A percentile compares a stretch with the other conserved stretches of the same genome.
Evolutionary conservation across 1,284 basidiomycete genomes (phyloP).

Genomic region (Trichosporon asahii): DNA sequence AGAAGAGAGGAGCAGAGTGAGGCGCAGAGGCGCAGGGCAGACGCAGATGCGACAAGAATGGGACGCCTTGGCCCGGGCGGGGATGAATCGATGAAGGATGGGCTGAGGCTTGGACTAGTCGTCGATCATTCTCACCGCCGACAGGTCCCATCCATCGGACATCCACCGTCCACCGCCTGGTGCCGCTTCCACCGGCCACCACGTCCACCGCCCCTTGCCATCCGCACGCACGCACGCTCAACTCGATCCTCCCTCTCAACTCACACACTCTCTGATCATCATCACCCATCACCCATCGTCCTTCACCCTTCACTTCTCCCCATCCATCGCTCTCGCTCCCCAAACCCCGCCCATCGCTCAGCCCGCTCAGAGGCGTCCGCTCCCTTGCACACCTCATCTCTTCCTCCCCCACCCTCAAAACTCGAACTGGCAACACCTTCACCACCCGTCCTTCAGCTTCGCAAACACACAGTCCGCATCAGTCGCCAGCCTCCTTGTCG

Average conservation of each 20-base stretch:
- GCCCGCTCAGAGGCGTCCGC: not conserved
- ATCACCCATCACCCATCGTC: not conserved
- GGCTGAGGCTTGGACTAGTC: not conserved
- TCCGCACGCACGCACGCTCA: not conserved
- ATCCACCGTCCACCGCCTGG: not conserved
- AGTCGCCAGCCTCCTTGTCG: not conserved
- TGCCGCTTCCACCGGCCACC: not conserved
- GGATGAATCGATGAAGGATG: too few species aligned
- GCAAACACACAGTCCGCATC: not conserved
- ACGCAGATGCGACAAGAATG: not conserved
- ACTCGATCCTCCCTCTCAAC: not conserved
- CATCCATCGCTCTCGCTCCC: not conserved
- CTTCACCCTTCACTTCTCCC: not conserved
- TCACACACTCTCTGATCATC: not conserved
- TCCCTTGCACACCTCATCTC: not conserved
- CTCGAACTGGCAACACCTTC: not conserved
- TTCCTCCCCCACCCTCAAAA: constrained; percentile 1
- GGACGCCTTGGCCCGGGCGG: not conserved
- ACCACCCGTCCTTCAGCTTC: not conserved
- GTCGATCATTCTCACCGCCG: constrained; percentile 5
- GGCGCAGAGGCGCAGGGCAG: not conserved
- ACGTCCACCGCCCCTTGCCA: not conserved
- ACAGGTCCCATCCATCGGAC: not conserved
- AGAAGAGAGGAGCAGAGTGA: not conserved
- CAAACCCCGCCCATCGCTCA: not conserved